Base-by-base conservation (phyloP, 2,329 filamentous ascomycete species). In the Cytospora chrysosperma region DNA sequence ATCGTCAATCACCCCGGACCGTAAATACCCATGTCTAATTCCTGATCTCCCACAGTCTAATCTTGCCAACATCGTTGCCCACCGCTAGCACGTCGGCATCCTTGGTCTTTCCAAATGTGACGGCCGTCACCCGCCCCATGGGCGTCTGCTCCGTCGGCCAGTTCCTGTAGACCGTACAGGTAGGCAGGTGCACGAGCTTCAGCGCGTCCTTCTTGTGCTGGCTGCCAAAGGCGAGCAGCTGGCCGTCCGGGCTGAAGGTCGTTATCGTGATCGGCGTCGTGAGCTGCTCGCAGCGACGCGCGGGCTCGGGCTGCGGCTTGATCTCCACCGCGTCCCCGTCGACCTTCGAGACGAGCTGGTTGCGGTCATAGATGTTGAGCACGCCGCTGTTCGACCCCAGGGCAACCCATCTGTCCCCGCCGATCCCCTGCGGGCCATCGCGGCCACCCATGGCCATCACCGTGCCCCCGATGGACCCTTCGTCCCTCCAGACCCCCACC, bases 81-180 rank as follows among this genome's bases (percentile, higher is more conserved):
- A 98, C 90, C 13, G 92, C 92, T 68, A 99, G 74, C 61, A 63
- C 59, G 26, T 65, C 64, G 21, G 64, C 58, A 70, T 90, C 84
- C 65, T 87, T 90, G 66, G 82, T 81, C 7, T 79, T 81, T 24
- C 84, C 84, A 73, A 92, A 90, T 3, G 90, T 88, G 65, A 93
- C 85, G 1, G 87, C 82, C 2, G 91, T 91, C 68, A 98, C 88
- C 64, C 92, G 84, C 0, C 95, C 95, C 66, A 99, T 77, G 0
- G 93, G 93, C 62, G 95, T 99, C 74, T 90, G 88, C 67, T 88
- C 86, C 60, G 94, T 99, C 27, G 95, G 95, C 95, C 95, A 99
- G 77, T 99, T 99, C 71, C 89, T 88, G 82, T 95, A 99, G 24
- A 98, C 92, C 1, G 93, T 97, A 75, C 93, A 97, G 69, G 86